phyloP scores from a whole-genome alignment of 495 filamentous ascomycete genomes.

The Talaromyces liani region DNA sequence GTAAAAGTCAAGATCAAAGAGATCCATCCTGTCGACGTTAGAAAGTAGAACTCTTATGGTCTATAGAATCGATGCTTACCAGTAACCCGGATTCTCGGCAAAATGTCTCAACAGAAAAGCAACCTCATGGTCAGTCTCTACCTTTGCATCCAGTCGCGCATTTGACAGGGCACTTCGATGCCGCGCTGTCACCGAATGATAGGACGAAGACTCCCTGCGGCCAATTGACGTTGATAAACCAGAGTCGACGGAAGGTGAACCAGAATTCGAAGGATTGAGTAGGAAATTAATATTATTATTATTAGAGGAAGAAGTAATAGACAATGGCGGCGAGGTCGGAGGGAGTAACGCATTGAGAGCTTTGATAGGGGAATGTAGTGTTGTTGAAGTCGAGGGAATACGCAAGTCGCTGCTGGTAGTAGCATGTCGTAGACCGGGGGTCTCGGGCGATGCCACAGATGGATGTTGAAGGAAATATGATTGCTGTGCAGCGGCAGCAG shows the following conservation, averaged over 20 bases:
- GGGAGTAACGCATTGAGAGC: conserved; percentile 25
- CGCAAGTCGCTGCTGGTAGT: not conserved
- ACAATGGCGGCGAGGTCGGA: conserved; percentile 30
- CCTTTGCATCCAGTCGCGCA: conserved; percentile 17
- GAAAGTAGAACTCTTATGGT: not conserved
- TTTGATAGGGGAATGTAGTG: conserved; percentile 22
- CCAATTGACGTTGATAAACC: conserved; percentile 25
- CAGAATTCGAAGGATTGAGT: conserved; percentile 44
- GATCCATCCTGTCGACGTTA: conserved; percentile 48
- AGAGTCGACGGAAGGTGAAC: conserved; percentile 42
- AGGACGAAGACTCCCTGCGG: conserved; percentile 24
- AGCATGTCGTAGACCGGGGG: not conserved
- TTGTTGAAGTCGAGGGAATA: not conserved
- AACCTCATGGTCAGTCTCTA: conserved; percentile 47
- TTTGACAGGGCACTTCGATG: conserved; percentile 15
- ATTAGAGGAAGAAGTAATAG: conserved; percentile 25
- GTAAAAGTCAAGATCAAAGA: conserved; percentile 53
- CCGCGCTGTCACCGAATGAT: conserved; percentile 15
- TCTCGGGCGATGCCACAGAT: conserved; percentile 3
- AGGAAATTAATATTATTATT: conserved; percentile 50
- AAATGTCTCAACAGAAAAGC: conserved; percentile 57
- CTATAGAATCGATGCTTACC: conserved; percentile 25
- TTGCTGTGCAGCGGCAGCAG: conserved; percentile 41
- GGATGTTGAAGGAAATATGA: conserved; percentile 26
- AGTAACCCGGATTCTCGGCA: conserved; percentile 51